These are phyloP conservation scores for Perkinsus chesapeaki DNA, from an alignment of 169 alveolate species.

Conservation along the genomic window DNA sequence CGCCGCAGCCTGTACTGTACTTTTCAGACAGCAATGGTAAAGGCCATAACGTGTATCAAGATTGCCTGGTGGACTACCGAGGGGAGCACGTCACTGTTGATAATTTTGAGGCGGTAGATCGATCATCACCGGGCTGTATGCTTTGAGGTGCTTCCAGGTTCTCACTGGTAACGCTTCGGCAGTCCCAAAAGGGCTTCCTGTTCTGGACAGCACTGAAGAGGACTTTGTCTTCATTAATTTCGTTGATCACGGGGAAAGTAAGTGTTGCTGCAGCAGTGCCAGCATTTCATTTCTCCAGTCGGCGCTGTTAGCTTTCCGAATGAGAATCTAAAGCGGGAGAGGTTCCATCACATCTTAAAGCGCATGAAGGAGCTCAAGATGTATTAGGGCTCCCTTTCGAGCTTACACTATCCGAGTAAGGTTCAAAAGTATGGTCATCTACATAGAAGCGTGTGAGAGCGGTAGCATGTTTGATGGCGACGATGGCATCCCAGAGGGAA, in stretches of 20 bases:
- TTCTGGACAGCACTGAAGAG: conserved; percentile 42
- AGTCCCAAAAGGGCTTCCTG: conserved; percentile 9
- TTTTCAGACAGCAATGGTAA: neutral
- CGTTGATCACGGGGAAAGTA: conserved; percentile 62
- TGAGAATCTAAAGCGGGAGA: conserved; percentile 44
- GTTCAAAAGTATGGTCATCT: conserved; percentile 41
- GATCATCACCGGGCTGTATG: conserved; percentile 36
- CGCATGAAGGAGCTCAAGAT: conserved; percentile 45
- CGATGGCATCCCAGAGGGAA: conserved; percentile 36
- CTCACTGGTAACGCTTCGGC: neutral
- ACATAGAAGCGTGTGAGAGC: conserved; percentile 66
- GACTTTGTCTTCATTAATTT: conserved; percentile 57
- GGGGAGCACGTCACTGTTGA: conserved; percentile 61
- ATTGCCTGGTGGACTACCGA: conserved; percentile 60
- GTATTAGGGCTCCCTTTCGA: conserved; percentile 16
- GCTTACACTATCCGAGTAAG: too few species aligned
- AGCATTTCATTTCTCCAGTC: conserved; percentile 18
- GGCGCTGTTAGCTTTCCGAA: conserved; percentile 63
- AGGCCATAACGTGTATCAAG: conserved; percentile 63
- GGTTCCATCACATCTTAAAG: conserved; percentile 37
- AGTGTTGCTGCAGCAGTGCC: neutral
- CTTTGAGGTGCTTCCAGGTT: conserved; percentile 42
- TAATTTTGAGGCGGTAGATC: conserved; percentile 48
- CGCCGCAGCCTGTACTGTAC: neutral
- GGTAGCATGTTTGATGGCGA: conserved; percentile 64